Conservation (phyloP, 2,329 filamentous ascomycete species). For the Myriosclerotinia duriaeana region DNA sequence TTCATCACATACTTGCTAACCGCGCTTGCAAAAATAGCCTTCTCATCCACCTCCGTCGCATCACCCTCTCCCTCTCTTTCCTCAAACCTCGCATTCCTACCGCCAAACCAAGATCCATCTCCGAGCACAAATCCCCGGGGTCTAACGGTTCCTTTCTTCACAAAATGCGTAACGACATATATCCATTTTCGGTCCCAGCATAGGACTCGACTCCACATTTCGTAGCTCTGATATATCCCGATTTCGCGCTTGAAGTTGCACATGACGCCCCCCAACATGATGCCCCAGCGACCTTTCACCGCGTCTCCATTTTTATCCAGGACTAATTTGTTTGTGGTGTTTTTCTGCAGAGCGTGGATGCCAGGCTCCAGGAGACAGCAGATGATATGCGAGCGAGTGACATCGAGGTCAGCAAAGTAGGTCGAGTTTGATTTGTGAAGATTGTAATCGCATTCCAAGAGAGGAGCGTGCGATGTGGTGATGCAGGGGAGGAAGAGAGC, state of each 20-base stretch:
- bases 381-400: slow-evolving; percentile 76
- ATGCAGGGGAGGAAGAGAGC: slow-evolving; percentile 61
- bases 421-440: slow-evolving; percentile 70
- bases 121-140: slow-evolving; percentile 49
- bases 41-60: slow-evolving; percentile 50
- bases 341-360: slow-evolving; percentile 52
- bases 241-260: slow-evolving; percentile 76
- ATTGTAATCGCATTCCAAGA: slow-evolving; percentile 71
- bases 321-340: slow-evolving; percentile 52
- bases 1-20: slow-evolving; percentile 83
- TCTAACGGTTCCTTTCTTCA: slow-evolving; percentile 59
- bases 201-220: slow-evolving; percentile 71
- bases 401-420: slow-evolving; percentile 69
- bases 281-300: slow-evolving; percentile 54
- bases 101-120: slow-evolving; percentile 45
- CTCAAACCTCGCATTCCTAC: slow-evolving; percentile 43
- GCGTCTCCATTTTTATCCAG: slow-evolving; percentile 45
- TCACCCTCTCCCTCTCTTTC: slow-evolving; percentile 44
- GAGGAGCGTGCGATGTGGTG: slow-evolving; percentile 56
- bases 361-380: slow-evolving; percentile 64
- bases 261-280: slow-evolving; percentile 71
- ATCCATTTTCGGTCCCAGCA: slow-evolving; percentile 82
- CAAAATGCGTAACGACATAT: slow-evolving; percentile 72
- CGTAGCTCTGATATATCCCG: slow-evolving; percentile 64
- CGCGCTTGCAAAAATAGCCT: slow-evolving; percentile 68